phyloP scores from a whole-genome alignment of 768 basidiomycete species.

The Calvatia gigantea region DNA sequence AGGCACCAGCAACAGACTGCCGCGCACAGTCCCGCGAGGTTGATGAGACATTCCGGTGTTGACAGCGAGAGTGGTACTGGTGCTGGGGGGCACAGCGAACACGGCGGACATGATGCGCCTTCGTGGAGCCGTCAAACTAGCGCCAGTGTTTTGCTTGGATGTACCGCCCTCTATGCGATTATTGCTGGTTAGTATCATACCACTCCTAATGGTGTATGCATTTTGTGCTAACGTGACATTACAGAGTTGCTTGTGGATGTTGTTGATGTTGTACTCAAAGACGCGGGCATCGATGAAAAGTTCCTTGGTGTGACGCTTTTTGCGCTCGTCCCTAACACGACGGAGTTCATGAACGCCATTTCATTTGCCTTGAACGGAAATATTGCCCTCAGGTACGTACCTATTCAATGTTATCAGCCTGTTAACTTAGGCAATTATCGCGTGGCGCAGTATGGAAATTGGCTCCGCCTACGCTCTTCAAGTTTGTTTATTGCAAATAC shows the following conservation, averaged over 20 bases:
- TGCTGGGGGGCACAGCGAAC: conserved; percentile 33
- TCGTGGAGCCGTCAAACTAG: conserved; percentile 92
- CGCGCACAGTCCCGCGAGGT: conserved; percentile 41
- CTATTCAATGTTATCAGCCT: not conserved
- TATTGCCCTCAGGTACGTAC: conserved; percentile 86
- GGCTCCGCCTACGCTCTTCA: conserved; percentile 98
- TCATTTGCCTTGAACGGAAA: conserved; percentile 97
- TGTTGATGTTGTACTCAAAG: conserved; percentile 89
- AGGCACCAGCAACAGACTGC: conserved; percentile 69
- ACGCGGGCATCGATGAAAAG: conserved; percentile 94
- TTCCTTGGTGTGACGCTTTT: conserved; percentile 96
- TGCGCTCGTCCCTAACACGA: conserved; percentile 96
- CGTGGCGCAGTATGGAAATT: conserved; percentile 99
- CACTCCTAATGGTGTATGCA: not conserved
- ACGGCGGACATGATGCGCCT: conserved; percentile 91
- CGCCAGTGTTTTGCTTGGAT: conserved; percentile 83
- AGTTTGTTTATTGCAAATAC: conserved; percentile 95
- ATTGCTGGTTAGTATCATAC: conserved; percentile 76
- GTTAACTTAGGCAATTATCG: too few relatives aligned
- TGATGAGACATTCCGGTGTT: conserved; percentile 34
- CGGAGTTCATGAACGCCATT: conserved; percentile 99
- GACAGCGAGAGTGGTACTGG: conserved; percentile 33
- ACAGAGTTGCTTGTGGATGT: conserved; percentile 92
- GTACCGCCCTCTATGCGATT: conserved; percentile 89
- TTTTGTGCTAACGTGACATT: not conserved